Evolutionary conservation across 2,329 filamentous ascomycete species (phyloP), one percentile per base, ranked within the genome.

Genomic region (Trichoderma guizhouense): DNA sequence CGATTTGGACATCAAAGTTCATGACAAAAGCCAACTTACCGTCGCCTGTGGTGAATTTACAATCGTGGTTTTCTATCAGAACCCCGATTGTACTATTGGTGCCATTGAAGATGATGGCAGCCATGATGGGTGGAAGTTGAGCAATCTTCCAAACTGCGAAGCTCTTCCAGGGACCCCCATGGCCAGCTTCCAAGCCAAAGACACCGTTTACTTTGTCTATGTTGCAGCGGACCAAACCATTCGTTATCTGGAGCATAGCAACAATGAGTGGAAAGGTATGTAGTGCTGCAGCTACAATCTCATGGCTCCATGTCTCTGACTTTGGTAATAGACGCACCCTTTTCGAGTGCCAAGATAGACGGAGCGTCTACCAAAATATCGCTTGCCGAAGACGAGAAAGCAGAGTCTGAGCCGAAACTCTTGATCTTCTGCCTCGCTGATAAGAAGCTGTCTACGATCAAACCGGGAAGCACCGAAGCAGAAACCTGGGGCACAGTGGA

Each of bases 201-300:
- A 66, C 7, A 26, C 34, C 1, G 55, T 30, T 2, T 67, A 61
- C 15, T 30, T 67, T 4, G 60, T 71, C 11, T 66, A 67, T n/a
- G 39, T 55, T 4, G 47, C 39, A 6, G 6, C 9, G 7, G 55
- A 71, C 12, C 21, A 30, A 8, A 55, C 26, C 21, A 3, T 67
- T 14, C 70, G 53, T 18, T 66, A 53, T n/a, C 1, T 71, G n/a
- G 39, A 53, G 18, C 47, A 66, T 5, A 39, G 21, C 1, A n/a
- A 24, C 24, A 15, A 28, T 2, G 36, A 53, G 51, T 71, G 70
- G 70, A 71, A 67, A 43, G 70, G 70, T 67, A n/a, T 15, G 28
- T 24, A n/a, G 6, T 6, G 8, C 14, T 3, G 1, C 7, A 6
- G 18, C 18, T 21, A n/a, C 3, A 11, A 26, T 5, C 9, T 18